phyloP scores from a whole-genome alignment of 129 eudicot species.

The Flaveria robusta region DNA sequence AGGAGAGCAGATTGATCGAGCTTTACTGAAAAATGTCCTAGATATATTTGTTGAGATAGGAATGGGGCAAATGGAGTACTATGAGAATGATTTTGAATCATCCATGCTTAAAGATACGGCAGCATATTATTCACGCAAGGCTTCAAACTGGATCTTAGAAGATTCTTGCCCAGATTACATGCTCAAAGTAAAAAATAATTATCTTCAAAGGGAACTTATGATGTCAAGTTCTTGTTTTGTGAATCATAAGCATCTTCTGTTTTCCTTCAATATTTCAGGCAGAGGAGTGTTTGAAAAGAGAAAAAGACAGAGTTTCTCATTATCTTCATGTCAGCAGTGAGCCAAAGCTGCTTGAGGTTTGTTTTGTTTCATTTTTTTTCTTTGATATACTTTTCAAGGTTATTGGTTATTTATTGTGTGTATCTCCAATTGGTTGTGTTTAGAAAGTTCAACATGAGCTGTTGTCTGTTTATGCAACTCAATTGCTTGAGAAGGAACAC shows the following conservation, averaged over 20 bases:
- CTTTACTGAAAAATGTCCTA: slow-evolving; percentile 84
- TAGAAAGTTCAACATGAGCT: slow-evolving; percentile 92
- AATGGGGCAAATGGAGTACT: slow-evolving; percentile 86
- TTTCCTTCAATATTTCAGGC: slow-evolving; percentile 46
- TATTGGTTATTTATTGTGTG: slow-evolving; percentile 20
- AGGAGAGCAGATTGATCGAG: slow-evolving; percentile 97
- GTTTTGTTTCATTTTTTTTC: slow-evolving; percentile 18
- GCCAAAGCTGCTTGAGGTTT: slow-evolving; percentile 80
- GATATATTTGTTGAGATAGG: slow-evolving; percentile 98
- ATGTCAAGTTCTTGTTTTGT: slow-evolving; percentile 3
- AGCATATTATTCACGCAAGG: slow-evolving; percentile 87
- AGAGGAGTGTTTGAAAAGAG: slow-evolving; percentile 85
- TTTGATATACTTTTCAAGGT: background rate
- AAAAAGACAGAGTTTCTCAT: slow-evolving; percentile 80
- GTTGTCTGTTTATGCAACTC: slow-evolving; percentile 80
- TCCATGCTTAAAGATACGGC: slow-evolving; percentile 78
- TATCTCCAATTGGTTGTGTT: slow-evolving; percentile 1
- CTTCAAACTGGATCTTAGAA: slow-evolving; percentile 88
- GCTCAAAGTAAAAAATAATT: slow-evolving; percentile 50
- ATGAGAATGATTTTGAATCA: slow-evolving; percentile 89
- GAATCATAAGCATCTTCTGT: background rate
- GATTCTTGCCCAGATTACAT: slow-evolving; percentile 91
- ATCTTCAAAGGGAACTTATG: slow-evolving; percentile 16
- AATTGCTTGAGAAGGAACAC: slow-evolving; percentile 89
- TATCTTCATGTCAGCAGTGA: slow-evolving; percentile 86